These are phyloP conservation scores for Piper longum DNA, from an alignment of 164 flowering plant species.

Conservation along the genomic window DNA sequence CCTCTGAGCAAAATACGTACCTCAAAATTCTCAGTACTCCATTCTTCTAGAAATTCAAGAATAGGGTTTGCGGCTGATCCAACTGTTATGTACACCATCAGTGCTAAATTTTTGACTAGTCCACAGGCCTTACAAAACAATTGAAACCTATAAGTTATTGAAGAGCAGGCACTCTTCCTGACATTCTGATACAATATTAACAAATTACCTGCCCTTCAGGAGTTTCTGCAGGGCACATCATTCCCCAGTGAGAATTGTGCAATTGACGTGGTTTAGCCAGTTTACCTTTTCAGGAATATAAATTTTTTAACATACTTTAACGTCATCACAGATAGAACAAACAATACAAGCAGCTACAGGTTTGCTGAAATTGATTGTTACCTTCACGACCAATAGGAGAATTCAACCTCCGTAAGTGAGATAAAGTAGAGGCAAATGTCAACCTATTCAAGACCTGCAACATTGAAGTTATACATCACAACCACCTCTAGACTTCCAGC, in stretches of 20 bases:
- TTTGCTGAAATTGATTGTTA: conserved; percentile 5
- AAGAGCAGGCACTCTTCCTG: neutral
- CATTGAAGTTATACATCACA: neutral
- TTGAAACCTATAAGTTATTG: neutral
- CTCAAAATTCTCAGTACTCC: conserved; percentile 97
- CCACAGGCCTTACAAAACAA: conserved; percentile 61
- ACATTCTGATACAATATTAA: neutral
- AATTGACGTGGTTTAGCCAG: conserved; percentile 95
- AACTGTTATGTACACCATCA: conserved; percentile 96
- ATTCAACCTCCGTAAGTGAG: conserved; percentile 83
- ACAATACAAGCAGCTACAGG: neutral
- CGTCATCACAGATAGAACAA: neutral
- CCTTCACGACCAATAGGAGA: conserved; percentile 99
- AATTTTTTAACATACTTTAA: too few species aligned
- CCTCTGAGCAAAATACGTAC: conserved; percentile 8
- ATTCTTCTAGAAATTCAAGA: conserved; percentile 85
- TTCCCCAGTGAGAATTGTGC: conserved; percentile 99
- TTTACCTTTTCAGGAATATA: conserved; percentile 39
- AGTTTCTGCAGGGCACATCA: conserved; percentile 99
- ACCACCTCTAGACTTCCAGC: neutral
- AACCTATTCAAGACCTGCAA: conserved; percentile 85
- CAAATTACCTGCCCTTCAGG: conserved; percentile 92
- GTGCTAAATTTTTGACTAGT: conserved; percentile 83
- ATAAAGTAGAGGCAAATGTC: conserved; percentile 92
- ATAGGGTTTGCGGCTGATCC: conserved; percentile 97